A percentile compares a stretch with the other conserved stretches of the same genome.
Conservation (phyloP, 108 stramenopile species). For the Bacterosira constricta region DNA sequence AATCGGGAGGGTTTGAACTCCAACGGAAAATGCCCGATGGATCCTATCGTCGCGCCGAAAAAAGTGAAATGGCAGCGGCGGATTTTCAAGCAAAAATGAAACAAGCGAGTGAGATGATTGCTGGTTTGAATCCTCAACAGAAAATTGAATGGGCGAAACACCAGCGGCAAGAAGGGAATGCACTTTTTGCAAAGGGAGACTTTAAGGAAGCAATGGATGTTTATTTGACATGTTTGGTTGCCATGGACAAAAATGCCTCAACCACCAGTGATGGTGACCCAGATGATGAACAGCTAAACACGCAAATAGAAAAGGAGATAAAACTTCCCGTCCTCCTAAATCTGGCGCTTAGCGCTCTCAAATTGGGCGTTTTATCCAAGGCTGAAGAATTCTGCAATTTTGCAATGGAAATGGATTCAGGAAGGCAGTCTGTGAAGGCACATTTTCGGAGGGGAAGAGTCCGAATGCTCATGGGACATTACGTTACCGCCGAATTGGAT, state of each 20-base stretch:
- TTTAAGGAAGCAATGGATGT: conserved; percentile 85
- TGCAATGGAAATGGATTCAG: conserved; percentile 52
- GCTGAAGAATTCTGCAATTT: conserved; percentile 76
- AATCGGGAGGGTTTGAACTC: conserved; percentile 63
- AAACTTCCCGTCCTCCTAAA: conserved; percentile 83
- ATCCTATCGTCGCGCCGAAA: conserved; percentile 62
- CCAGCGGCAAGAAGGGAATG: conserved; percentile 71
- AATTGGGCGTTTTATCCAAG: conserved; percentile 78
- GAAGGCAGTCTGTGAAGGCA: conserved; percentile 53
- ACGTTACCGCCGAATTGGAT: conserved; percentile 56
- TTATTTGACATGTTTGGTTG: conserved; percentile 86
- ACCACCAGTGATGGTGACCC: neutral
- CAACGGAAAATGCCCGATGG: conserved; percentile 80
- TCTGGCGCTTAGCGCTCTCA: conserved; percentile 78
- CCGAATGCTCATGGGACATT: conserved; percentile 68
- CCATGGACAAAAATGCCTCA: conserved; percentile 31
- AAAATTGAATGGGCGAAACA: conserved; percentile 67
- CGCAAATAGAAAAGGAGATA: conserved; percentile 44
- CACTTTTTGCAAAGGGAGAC: conserved; percentile 55
- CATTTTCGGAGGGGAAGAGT: conserved; percentile 77
- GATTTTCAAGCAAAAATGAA: conserved; percentile 76
- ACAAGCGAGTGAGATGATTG: conserved; percentile 56
- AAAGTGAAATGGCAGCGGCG: conserved; percentile 60
- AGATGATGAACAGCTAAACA: neutral
- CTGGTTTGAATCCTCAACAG: conserved; percentile 33